Base-by-base conservation (phyloP, 1,139 yeast species). In the Pichia sp. region DNA sequence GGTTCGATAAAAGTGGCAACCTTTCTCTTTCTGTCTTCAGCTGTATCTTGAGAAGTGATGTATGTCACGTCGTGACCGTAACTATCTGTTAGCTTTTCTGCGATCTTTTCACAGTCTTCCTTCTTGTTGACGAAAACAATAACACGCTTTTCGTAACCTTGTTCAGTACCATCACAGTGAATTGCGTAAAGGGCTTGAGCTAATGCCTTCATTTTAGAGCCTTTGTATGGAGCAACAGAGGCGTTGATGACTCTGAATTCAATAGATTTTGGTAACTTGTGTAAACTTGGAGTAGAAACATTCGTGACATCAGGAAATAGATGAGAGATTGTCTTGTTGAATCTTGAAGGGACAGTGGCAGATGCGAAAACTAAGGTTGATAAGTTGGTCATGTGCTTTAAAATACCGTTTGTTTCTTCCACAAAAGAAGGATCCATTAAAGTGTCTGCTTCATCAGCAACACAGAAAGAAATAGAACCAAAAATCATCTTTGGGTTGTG, bases 371-470 rank as follows among this genome's bases (percentile, higher is more conserved):
- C 73, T 32, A 89, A 67, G 54, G 87, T 87, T 44, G 72, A 71
- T 35, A 85, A 69, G 50, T 78, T 75, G 4, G 76, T 71, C 64
- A 86, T 74, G 44, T 69, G 66, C 39, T 71, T 72, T 31, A 90
- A 67, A 0, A 80, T 76, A 6, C 72, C 66, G 54, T 80, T 76
- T 1, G 96, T 88, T 50, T 83, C 83, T 33, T 77, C 77, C 15
- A 82, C 68, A 77, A 93, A 91, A 0, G 96, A 85, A 46, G 80
- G 77, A 60, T 91, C 96, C 81, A 93, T 76, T 46, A 93, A 70
- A 0, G 97, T 87, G 65, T 93, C 99, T 0, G 99, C 98, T 65
- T 93, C 99, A 64, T 93, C 99, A n/a, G 86, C 77, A 3, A 87
- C 91, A 47, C 87, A 72, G 57, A 77, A 84, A 27, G 76, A 73